A percentile compares a stretch with the other conserved stretches of the same genome.
These are phyloP conservation scores for Wickerhamomyces canadensis DNA, from an alignment of 805 yeast genomes.

Conservation along the genomic window DNA sequence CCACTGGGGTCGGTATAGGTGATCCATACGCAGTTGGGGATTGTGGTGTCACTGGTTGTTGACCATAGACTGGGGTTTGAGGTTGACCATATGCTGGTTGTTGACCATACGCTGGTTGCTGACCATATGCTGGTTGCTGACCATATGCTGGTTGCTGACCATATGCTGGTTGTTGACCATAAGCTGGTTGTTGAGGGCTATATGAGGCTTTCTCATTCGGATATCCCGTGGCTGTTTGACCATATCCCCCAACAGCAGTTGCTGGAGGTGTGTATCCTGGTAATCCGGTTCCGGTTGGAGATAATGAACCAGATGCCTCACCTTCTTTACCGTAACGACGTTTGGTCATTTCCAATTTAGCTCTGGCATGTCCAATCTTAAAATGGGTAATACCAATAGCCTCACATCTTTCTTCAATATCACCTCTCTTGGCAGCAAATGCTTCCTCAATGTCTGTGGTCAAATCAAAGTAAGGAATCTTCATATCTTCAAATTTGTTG, in stretches of 20 bases:
- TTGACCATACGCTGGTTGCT: slow-evolving; percentile 19
- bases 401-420: slow-evolving; percentile 85
- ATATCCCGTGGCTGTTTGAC: too few species aligned
- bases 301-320: slow-evolving; percentile 26
- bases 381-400: slow-evolving; percentile 87
- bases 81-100: slow-evolving; percentile 22
- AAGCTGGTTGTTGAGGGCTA: slow-evolving; percentile 24
- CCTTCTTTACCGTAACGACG: slow-evolving; percentile 57
- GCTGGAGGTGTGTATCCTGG: slow-evolving; percentile 35
- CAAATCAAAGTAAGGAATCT: slow-evolving; percentile 93
- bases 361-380: slow-evolving; percentile 81
- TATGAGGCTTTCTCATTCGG: slow-evolving; percentile 27
- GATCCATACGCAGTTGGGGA: slow-evolving; percentile 27
- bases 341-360: slow-evolving; percentile 77
- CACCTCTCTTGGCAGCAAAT: slow-evolving; percentile 77
- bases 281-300: slow-evolving; percentile 24
- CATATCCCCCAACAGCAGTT: too few species aligned
- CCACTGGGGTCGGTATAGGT: slow-evolving; percentile 25
- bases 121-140: slow-evolving; percentile 21
- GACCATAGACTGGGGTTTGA: slow-evolving; percentile 17
- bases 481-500: slow-evolving; percentile 89
- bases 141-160: slow-evolving; percentile 21
- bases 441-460: slow-evolving; percentile 78
- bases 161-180: slow-evolving; percentile 21
- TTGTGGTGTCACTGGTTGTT: slow-evolving; percentile 23